These are phyloP conservation scores for Pseudomonodictys pantanalensis DNA, from an alignment of 495 filamentous ascomycete species.

Conservation along the genomic window DNA sequence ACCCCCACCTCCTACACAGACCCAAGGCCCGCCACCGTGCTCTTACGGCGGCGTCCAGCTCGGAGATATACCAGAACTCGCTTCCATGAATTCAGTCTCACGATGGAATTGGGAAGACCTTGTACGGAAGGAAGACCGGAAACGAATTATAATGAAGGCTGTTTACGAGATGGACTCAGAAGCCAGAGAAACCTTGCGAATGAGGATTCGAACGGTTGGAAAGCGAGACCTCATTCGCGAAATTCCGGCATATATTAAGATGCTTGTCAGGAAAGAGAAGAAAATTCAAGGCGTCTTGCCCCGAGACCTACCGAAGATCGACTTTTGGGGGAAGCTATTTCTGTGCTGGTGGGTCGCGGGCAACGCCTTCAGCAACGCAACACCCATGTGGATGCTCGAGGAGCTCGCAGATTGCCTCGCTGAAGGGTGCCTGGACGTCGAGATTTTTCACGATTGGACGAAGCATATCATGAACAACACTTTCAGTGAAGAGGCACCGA, in stretches of 20 bases:
- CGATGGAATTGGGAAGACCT: conserved; percentile 33
- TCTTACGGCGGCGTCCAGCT: background rate
- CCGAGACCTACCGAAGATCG: conserved; percentile 14
- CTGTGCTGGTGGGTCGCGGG: conserved; percentile 18
- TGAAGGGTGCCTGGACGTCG: background rate
- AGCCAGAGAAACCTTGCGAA: conserved; percentile 6
- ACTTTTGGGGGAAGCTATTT: conserved; percentile 20
- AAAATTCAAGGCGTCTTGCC: conserved; percentile 17
- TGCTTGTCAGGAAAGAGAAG: conserved; percentile 8
- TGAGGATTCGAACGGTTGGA: background rate
- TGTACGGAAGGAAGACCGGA: conserved; percentile 22
- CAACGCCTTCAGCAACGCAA: background rate
- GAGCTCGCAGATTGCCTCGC: conserved; percentile 5
- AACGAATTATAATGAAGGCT: conserved; percentile 37
- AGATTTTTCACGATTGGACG: conserved; percentile 13
- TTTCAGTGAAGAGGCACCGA: conserved; percentile 6
- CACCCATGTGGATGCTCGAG: background rate
- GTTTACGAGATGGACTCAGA: conserved; percentile 16
- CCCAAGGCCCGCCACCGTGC: too few species aligned
- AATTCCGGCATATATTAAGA: conserved; percentile 11
- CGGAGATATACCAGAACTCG: background rate
- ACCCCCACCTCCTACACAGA: too few species aligned
- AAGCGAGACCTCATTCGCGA: conserved; percentile 20
- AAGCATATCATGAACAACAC: background rate
- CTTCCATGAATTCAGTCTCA: background rate